Evolutionary conservation across 768 basidiomycete genomes (phyloP).

Genomic region (Trametes sanguinea): DNA sequence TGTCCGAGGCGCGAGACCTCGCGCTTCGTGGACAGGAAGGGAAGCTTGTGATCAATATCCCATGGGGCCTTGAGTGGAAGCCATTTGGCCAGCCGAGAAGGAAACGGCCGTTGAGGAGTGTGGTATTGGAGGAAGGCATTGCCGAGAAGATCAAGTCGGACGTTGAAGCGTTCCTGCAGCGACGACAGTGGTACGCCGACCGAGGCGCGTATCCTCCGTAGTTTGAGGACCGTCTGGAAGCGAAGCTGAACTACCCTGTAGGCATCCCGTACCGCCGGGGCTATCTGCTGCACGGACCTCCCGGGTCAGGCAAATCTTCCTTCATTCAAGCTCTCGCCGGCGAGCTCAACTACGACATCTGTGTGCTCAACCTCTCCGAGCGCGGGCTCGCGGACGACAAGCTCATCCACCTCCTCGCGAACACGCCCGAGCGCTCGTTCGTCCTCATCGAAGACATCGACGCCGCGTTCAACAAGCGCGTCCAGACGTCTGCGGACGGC

Average conservation of each 20-base stretch:
- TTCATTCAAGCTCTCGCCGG: constrained; percentile 98
- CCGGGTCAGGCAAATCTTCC: constrained; percentile 97
- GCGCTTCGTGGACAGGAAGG: constrained; percentile 88
- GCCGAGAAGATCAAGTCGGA: constrained; percentile 83
- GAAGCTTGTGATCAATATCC: constrained; percentile 93
- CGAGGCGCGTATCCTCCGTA: constrained; percentile 59
- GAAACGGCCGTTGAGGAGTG: constrained; percentile 84
- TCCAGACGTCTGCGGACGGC: constrained; percentile 92
- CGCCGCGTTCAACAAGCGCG: constrained; percentile 93
- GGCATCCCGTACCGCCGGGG: constrained; percentile 97
- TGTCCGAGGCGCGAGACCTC: constrained; percentile 87
- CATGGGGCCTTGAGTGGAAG: constrained; percentile 96
- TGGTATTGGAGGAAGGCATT: constrained; percentile 83
- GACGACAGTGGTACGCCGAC: constrained; percentile 95
- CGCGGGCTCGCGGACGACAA: constrained; percentile 97
- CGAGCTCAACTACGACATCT: constrained; percentile 91
- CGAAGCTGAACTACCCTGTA: constrained; percentile 34
- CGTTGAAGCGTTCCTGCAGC: constrained; percentile 74
- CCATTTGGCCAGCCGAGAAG: constrained; percentile 91
- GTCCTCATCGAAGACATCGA: constrained; percentile 98
- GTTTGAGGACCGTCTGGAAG: neutral
- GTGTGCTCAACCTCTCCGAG: constrained; percentile 92
- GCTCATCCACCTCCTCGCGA: constrained; percentile 88
- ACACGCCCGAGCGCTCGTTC: constrained; percentile 90
- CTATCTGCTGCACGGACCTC: constrained; percentile 93